These are phyloP conservation scores for Penicillium pancosmium DNA, from an alignment of 495 filamentous ascomycete species.

Conservation along the genomic window DNA sequence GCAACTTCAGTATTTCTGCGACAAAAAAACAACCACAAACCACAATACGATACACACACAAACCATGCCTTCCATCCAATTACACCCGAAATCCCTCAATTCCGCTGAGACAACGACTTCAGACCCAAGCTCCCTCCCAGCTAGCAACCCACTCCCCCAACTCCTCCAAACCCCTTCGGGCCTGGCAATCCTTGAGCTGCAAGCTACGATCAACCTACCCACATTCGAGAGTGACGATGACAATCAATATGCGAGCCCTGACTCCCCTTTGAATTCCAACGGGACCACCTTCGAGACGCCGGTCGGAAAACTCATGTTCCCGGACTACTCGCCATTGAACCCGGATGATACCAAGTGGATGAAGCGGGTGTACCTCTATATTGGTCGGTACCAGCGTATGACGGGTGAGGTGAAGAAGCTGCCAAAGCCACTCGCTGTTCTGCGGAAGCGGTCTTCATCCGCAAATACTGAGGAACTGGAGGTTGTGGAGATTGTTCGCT, in stretches of 20 bases:
- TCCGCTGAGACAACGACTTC: conserved; percentile 4
- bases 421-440: conserved; percentile 71
- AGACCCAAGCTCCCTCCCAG: conserved; percentile 15
- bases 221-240: conserved; percentile 23
- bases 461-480: conserved; percentile 54
- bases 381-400: conserved; percentile 87
- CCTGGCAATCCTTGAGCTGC: conserved; percentile 83
- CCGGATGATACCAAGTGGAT: conserved; percentile 70
- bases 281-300: conserved; percentile 46
- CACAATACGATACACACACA: not conserved
- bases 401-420: conserved; percentile 90
- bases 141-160: conserved; percentile 68
- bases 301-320: conserved; percentile 79
- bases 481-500: conserved; percentile 85
- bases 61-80: conserved; percentile 50
- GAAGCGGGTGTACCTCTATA: conserved; percentile 83
- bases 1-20: too few relatives aligned
- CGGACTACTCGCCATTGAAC: conserved; percentile 61
- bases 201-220: conserved; percentile 78
- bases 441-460: conserved; percentile 40
- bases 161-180: conserved; percentile 81
- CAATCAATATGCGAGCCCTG: conserved; percentile 12
- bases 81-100: conserved; percentile 26
- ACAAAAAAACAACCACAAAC: not conserved
- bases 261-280: conserved; percentile 13